A percentile compares a stretch with the other conserved stretches of the same genome.
Evolutionary conservation across 2,329 filamentous ascomycete species (phyloP).

Genomic region (Lecanicillium sp.): DNA sequence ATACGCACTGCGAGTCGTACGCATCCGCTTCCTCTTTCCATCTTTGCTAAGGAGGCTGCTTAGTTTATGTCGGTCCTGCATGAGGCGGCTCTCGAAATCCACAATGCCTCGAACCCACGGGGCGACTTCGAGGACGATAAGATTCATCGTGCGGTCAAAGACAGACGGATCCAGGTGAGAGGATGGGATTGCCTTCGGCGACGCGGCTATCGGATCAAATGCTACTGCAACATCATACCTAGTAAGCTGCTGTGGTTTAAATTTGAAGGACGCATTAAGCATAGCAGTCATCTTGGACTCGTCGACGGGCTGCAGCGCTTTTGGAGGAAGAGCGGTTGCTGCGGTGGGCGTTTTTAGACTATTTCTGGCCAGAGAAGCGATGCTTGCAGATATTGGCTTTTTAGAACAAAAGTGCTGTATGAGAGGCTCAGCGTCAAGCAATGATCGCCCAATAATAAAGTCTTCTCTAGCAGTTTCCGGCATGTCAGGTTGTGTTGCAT

Average conservation of each 20-base stretch:
- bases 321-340: not conserved
- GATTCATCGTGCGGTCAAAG: constrained; percentile 62
- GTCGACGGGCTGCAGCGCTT: constrained; percentile 18
- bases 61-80: constrained; percentile 56
- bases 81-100: constrained; percentile 62
- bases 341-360: constrained; percentile 9
- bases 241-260: constrained; percentile 22
- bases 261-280: constrained; percentile 30
- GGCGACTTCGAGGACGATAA: constrained; percentile 69
- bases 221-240: constrained; percentile 48
- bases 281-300: constrained; percentile 24
- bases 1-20: constrained; percentile 66
- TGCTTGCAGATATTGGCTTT: constrained; percentile 18
- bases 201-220: constrained; percentile 51
- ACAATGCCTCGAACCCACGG: constrained; percentile 87
- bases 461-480: constrained; percentile 38
- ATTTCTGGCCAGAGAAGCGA: constrained; percentile 21
- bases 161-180: constrained; percentile 56
- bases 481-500: constrained; percentile 54
- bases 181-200: constrained; percentile 31
- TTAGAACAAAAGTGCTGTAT: constrained; percentile 19
- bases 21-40: constrained; percentile 41
- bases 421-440: constrained; percentile 37
- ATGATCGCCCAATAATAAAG: constrained; percentile 36
- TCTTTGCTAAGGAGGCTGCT: constrained; percentile 55